Base-by-base conservation (phyloP, 2,329 filamentous ascomycete genomes). In the Ramularia endophylla region DNA sequence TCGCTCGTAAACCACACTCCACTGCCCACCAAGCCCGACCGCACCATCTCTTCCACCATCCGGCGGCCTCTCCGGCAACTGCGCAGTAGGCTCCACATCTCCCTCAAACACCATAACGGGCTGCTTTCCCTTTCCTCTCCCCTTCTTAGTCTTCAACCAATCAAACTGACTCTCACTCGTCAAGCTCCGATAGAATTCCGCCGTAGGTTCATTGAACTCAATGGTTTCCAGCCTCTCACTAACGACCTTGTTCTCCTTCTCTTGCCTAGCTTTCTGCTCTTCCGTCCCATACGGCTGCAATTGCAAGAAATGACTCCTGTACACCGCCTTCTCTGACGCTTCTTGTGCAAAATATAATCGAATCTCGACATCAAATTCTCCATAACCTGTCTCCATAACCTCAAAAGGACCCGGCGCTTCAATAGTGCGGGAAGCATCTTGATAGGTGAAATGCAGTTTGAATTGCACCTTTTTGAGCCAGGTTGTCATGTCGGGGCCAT, bases 391-490 rank as follows among this genome's bases (percentile, higher is more conserved):
- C 66, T 97, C 92, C 48, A 80, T 78, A 47, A 97, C 84, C 58
- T 87, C 73, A 58, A 95, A 98, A 8, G 72, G 88, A 59, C 85
- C 78, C 0, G 59, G 58, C 46, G 79, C 78, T 58, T 95, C 89
- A 58, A 92, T 73, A 62, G 84, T 94, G 54, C 92, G 84, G 16
- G 92, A 77, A 43, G 85, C 85, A 65, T 95, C 94, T 19, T 87
- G 82, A 63, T 95, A 97, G 8, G 90, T 95, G 65, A 97, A 89
- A 72, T 95, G 90, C 12, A 98, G 79, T 66, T 97, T 97, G 70
- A 98, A 98, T 64, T 95, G 89, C 1, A 98, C 90, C 57, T 94
- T 90, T 44, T 90, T 87, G 52, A 97, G 75, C 88, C 92, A 98
- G 65, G 94, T 92, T 19, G 86, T 88, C 52, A 97, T 84, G 60